Evolutionary conservation across 805 yeast genomes (phyloP), one percentile per base, ranked within the genome.

Genomic region (Barnettozyma wickerhamii): DNA sequence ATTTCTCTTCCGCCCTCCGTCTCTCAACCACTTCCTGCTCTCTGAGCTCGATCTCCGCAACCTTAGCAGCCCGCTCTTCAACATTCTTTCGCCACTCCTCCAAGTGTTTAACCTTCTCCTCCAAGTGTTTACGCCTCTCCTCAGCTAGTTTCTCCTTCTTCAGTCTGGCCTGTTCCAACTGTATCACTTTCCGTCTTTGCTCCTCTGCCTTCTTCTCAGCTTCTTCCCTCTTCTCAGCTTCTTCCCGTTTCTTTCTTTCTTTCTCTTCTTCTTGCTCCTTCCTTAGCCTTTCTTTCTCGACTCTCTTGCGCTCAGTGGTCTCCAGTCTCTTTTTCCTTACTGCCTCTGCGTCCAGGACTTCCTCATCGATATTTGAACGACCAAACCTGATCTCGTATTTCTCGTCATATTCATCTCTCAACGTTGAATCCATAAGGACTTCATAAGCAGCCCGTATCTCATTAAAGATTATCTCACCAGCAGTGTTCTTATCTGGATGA

Each of bases 401-500:
- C 14, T 12, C 5, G 28, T 50, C 49, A 19, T 52, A 53, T 1
- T 30, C 33, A 1, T 4, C 6, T 30, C 31, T 41, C 23, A 19
- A 10, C 0, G 4, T 2, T 1, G 10, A 33, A 33, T 53, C 49
- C 12, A 14, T 33, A 19, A 53, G 28, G 7, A 27, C 27, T 18
- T 47, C 53, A 9, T 48, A 42, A 1, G 58, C 43, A 13, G 28
- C 37, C 17, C 41, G 49, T 7, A 52, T 19, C 5, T 42, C 20
- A 24, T 50, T 47, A 43, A 53, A 53, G 2, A 53, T 33, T 4
- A 42, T 37, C 12, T 45, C 53, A n/a, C 43, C 52, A 1, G 37
- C 44, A 2, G 17, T 38, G 19, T 50, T 81, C 63, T 85, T 84
- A 58, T 85, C 95, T 0, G 95, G 95, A 55, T 85, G 95, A 55